Percentiles rank a stretch among this genome's conserved stretches.
Evolutionary conservation across 805 yeast genomes (phyloP).

Genomic region (Spathaspora passalidarum): DNA sequence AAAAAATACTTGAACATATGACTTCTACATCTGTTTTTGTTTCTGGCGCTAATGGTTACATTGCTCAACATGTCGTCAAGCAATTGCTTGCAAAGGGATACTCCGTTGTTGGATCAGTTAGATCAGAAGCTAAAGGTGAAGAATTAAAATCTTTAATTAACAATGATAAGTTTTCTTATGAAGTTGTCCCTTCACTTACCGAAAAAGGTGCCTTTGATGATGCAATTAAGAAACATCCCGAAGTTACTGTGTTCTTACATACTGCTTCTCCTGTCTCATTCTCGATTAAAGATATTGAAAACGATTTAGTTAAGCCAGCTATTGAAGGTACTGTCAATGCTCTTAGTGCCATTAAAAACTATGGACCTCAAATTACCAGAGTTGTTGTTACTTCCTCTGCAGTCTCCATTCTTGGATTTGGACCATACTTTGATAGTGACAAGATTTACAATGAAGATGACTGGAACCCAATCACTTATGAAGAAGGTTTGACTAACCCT

Average conservation of each 20-base stretch:
- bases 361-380: constrained; percentile 35
- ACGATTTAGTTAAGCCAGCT: constrained; percentile 53
- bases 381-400: constrained; percentile 48
- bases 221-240: constrained; percentile 21
- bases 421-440: constrained; percentile 9
- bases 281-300: constrained; percentile 25
- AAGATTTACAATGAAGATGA: constrained; percentile 28
- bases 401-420: constrained; percentile 40
- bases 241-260: constrained; percentile 21
- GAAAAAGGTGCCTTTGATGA: constrained; percentile 20
- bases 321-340: constrained; percentile 48
- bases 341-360: constrained; percentile 42
- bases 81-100: constrained; percentile 37
- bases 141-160: constrained; percentile 25
- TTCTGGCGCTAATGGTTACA: constrained; percentile 54
- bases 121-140: constrained; percentile 25
- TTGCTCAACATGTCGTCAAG: constrained; percentile 48
- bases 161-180: constrained; percentile 15
- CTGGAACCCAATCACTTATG: constrained; percentile 54
- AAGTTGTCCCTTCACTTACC: constrained; percentile 17
- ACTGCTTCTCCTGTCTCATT: constrained; percentile 24
- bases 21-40: constrained; percentile 32
- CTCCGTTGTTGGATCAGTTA: constrained; percentile 30
- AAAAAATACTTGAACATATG: too few species aligned
- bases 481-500: constrained; percentile 38